Conservation (phyloP, 2,329 filamentous ascomycete genomes). For the Colletotrichum lupini region DNA sequence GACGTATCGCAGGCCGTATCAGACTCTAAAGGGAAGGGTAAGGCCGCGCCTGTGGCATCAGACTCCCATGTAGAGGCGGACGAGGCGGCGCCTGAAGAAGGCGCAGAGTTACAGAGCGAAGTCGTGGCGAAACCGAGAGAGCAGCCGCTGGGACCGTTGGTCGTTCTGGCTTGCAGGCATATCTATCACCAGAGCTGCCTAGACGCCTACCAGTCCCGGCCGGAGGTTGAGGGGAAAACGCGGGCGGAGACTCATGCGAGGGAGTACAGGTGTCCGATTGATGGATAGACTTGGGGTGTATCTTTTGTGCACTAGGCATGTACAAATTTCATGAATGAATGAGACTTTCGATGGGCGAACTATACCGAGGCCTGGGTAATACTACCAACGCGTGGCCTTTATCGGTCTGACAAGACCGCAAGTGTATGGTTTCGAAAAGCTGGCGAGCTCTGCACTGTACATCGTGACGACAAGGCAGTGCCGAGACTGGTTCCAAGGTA, state of each 20-base stretch:
- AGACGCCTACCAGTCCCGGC: conserved; percentile 70
- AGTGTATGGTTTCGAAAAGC: too few relatives aligned
- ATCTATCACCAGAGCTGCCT: conserved; percentile 77
- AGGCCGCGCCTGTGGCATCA: conserved; percentile 64
- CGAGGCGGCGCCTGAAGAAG: conserved; percentile 49
- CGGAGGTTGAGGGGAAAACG: conserved; percentile 54
- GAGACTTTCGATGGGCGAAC: conserved; percentile 1
- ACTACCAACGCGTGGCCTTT: background rate
- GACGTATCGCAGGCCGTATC: conserved; percentile 39
- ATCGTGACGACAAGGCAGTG: background rate
- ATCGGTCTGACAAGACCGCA: too few relatives aligned
- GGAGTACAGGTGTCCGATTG: conserved; percentile 68
- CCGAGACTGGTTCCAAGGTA: background rate
- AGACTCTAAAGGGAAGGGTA: conserved; percentile 63
- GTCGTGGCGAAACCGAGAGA: conserved; percentile 43
- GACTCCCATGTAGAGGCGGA: conserved; percentile 43
- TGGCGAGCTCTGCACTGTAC: background rate
- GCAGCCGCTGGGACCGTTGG: conserved; percentile 70
- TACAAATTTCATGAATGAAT: conserved; percentile 36
- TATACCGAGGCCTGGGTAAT: too few relatives aligned
- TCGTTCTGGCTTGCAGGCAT: conserved; percentile 77
- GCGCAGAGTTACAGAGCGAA: conserved; percentile 48
- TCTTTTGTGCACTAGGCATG: conserved; percentile 24
- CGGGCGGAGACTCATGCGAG: conserved; percentile 54
- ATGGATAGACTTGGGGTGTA: conserved; percentile 52